Evolutionary conservation across 345 rosid species (phyloP).

Genomic region (Acer campestre): DNA sequence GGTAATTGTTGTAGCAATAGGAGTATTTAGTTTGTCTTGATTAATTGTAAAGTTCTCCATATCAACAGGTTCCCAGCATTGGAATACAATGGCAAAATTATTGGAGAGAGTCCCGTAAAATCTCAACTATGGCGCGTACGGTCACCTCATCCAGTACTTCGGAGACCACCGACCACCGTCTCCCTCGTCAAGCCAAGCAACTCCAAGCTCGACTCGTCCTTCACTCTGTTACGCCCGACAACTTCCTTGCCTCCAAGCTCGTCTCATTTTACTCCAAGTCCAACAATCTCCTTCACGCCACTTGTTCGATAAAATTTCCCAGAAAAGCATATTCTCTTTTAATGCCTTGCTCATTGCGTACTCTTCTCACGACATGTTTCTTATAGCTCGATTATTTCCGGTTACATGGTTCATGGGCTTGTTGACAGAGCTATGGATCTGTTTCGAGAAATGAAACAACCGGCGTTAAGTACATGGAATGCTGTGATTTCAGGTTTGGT

Average conservation of each 20-base stretch:
- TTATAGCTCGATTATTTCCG: conserved; percentile 63
- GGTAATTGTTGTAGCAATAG: too few relatives aligned
- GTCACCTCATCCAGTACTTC: conserved; percentile 64
- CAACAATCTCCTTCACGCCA: conserved; percentile 36
- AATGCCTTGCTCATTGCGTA: too few relatives aligned
- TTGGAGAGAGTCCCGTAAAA: conserved; percentile 48
- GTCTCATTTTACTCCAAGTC: conserved; percentile 51
- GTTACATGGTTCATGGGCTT: conserved; percentile 71
- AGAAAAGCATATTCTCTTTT: conserved; percentile 36
- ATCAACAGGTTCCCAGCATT: conserved; percentile 71
- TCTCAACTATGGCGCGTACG: conserved; percentile 61
- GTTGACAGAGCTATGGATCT: conserved; percentile 58
- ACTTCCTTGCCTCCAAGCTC: conserved; percentile 78
- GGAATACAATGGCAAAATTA: conserved; percentile 87
- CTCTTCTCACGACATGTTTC: conserved; percentile 29
- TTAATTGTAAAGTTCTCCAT: not conserved
- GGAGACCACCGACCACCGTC: conserved; percentile 44
- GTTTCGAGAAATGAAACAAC: conserved; percentile 49
- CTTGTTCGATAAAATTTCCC: conserved; percentile 71
- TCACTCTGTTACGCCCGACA: conserved; percentile 51
- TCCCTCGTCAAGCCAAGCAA: conserved; percentile 70
- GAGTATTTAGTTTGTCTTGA: not conserved
- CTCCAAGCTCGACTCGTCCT: conserved; percentile 72
- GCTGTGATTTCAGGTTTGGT: conserved; percentile 75
- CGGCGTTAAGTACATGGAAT: conserved; percentile 71